Base-by-base conservation (phyloP, 2,329 filamentous ascomycete genomes). In the Neopestalotiopsis rosae region DNA sequence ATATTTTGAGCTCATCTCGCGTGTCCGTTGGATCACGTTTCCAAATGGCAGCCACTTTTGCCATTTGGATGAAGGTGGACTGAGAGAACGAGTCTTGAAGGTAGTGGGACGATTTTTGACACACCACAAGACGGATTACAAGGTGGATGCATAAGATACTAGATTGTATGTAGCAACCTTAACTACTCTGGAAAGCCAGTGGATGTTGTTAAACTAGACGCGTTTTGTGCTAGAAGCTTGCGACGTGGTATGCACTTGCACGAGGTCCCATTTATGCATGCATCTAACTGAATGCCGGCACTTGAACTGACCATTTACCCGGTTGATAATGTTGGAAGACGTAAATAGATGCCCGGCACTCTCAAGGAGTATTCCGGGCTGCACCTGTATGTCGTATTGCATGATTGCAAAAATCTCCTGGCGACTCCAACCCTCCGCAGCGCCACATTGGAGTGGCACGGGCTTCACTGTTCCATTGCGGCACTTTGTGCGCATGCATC, bases 1-100 rank as follows among this genome's bases (percentile, higher is more conserved):
- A 5, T 73, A 73, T 57, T 76, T 76, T 30, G 71, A 75, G 64
- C 68, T 73, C 20, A 74, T 75, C 2, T 71, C 72, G 13, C 72
- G 67, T 6, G 74, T 75, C 13, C 72, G 73, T 65, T 74, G 73
- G 72, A 69, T 75, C 42, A 70, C 69, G 10, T 73, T 76, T 49
- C 61, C 69, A 30, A 65, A 58, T 56, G 69, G 67, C 10, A 69
- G 72, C 24, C 74, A 76, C 66, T 73, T 75, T 70, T 74, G 71
- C 28, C 57, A 59, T 7, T 6, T 59, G 13, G 57, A 59, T 24
- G 57, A 34, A 3, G 57, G 57, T 4, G 57, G 57, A 6, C 57
- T 59, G 4, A 30, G 57, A 7, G 57, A 59, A 17, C 28, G 57
- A 12, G 57, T 59, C 10, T 28, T 59, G 2, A 59, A 59, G 24